A percentile compares a stretch with the other conserved stretches of the same genome.
phyloP scores from a whole-genome alignment of 208 protist genomes.

The Leishmania arabica region DNA sequence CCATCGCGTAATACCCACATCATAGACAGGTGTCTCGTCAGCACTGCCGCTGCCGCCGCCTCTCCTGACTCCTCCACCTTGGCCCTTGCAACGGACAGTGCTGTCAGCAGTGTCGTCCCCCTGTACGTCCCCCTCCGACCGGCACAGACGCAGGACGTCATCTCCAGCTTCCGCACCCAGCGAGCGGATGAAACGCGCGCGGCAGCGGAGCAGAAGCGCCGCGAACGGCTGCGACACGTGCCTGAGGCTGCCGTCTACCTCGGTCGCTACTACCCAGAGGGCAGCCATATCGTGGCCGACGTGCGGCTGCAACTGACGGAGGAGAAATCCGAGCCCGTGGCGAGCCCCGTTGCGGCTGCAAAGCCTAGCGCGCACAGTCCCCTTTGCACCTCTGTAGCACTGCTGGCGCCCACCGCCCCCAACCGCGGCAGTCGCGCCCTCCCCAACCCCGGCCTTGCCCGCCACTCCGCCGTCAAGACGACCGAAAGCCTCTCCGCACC shows the following conservation, averaged over 20 bases:
- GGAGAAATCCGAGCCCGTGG: no score
- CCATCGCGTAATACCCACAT: background rate
- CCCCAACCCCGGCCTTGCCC: background rate
- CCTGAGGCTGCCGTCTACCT: slow-evolving; percentile 20
- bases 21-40: slow-evolving; percentile 8
- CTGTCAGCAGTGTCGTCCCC: background rate
- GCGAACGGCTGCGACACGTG: slow-evolving; percentile 19
- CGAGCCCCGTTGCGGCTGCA: background rate
- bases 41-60: slow-evolving; percentile 3
- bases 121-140: slow-evolving; percentile 16
- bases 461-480: background rate
- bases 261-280: slow-evolving; percentile 30
- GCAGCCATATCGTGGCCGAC: slow-evolving; percentile 7
- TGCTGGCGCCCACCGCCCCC: background rate
- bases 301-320: slow-evolving; percentile 5
- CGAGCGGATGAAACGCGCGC: slow-evolving; percentile 18
- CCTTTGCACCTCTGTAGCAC: background rate
- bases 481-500: background rate
- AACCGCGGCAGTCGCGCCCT: background rate
- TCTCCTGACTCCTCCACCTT: background rate
- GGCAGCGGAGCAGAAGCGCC: slow-evolving; percentile 11
- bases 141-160: slow-evolving; percentile 15
- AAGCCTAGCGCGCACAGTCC: background rate
- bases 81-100: background rate
- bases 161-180: slow-evolving; percentile 19